Conservation (phyloP, 345 rosid species). For the Salix purpurea region DNA sequence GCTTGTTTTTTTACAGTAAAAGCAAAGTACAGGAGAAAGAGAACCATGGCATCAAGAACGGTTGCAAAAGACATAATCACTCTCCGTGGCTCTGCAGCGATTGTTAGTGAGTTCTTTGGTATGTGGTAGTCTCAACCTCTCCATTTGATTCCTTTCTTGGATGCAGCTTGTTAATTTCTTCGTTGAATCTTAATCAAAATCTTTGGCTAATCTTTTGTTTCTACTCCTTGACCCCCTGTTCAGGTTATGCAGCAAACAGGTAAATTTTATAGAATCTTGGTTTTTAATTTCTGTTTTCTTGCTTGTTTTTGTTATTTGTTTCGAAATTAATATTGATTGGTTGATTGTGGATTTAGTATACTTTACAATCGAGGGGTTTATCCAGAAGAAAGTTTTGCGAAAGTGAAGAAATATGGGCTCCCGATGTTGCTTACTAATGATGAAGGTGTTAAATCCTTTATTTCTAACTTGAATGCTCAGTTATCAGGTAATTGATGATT, state of each 20-base stretch:
- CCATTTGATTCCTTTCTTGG: background rate
- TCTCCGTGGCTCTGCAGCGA: conserved; percentile 91
- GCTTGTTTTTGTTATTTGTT: background rate
- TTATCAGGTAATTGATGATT: conserved; percentile 58
- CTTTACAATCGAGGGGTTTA: conserved; percentile 94
- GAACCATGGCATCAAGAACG: conserved; percentile 22
- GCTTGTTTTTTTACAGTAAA: background rate
- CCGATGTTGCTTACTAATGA: conserved; percentile 88
- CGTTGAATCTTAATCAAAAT: background rate
- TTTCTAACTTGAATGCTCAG: conserved; percentile 63
- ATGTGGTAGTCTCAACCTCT: conserved; percentile 5
- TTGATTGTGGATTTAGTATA: conserved; percentile 43
- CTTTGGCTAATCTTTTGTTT: conserved; percentile 6
- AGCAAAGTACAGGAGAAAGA: background rate
- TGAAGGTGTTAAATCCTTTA: conserved; percentile 78
- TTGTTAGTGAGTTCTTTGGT: conserved; percentile 97
- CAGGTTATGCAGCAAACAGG: conserved; percentile 99
- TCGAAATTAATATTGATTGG: conserved; percentile 1
- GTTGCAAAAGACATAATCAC: conserved; percentile 92
- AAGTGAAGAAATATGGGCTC: conserved; percentile 96
- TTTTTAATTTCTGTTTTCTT: background rate
- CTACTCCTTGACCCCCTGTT: conserved; percentile 3
- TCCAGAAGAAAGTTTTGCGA: conserved; percentile 83
- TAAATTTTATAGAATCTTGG: conserved; percentile 15
- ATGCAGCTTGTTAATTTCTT: background rate